A percentile compares a stretch with the other conserved stretches of the same genome.
Conservation (phyloP, 306 rosid species). For the Vicia sativa region DNA sequence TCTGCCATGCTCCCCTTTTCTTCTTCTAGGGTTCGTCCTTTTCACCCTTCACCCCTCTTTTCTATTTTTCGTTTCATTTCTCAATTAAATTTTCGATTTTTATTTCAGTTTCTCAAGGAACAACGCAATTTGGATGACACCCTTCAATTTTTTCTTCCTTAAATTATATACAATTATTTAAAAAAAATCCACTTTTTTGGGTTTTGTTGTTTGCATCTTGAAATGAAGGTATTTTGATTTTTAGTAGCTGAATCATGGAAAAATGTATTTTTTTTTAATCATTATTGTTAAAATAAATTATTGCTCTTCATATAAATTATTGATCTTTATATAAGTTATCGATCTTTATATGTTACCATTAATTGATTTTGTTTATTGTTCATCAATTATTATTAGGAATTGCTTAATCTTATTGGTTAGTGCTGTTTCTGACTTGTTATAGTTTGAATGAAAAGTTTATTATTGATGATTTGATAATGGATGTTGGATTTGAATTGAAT, state of each 20-base stretch:
- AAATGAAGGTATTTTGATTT: conserved; percentile 17
- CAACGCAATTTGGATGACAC: not conserved
- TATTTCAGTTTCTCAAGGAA: conserved; percentile 7
- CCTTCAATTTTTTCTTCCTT: conserved; percentile 9
- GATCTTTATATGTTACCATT: conserved; percentile 5
- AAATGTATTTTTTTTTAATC: not conserved
- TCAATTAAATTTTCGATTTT: not conserved
- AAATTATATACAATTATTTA: no score
- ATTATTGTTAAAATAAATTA: not conserved
- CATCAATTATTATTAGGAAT: not conserved
- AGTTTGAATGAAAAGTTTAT: conserved; percentile 4
- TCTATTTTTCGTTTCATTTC: not conserved
- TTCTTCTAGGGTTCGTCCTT: conserved; percentile 58
- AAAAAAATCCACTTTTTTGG: not conserved
- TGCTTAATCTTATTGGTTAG: no score
- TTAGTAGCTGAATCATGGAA: conserved; percentile 20
- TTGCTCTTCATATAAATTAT: no score
- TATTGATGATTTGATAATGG: conserved; percentile 22
- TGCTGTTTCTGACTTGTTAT: not conserved
- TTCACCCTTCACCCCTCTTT: not conserved
- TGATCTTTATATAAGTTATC: no score
- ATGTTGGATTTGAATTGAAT: conserved; percentile 31
- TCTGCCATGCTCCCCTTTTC: conserved; percentile 69
- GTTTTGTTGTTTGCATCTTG: conserved; percentile 9
- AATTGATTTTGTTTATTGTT: conserved; percentile 8